These are phyloP conservation scores for Magnaporthales sp. DNA, from an alignment of 2,329 filamentous ascomycete genomes.

Conservation along the genomic window DNA sequence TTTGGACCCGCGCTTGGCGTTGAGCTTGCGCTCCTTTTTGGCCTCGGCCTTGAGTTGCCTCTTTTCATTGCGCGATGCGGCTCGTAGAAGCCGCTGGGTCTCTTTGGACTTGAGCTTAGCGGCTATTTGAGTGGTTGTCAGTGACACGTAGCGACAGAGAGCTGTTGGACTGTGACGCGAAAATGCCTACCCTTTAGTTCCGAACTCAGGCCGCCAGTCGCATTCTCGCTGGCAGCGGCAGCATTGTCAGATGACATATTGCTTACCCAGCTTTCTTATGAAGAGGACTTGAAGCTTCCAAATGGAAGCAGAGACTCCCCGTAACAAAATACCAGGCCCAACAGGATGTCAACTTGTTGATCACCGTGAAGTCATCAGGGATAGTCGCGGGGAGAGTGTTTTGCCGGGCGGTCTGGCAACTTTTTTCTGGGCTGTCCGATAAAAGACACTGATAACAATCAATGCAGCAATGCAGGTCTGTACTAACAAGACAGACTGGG, in stretches of 20 bases:
- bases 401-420: not conserved
- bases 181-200: not conserved
- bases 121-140: conserved; percentile 14
- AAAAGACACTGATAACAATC: not conserved
- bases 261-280: not conserved
- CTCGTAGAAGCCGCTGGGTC: conserved; percentile 16
- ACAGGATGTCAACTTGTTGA: too few relatives aligned
- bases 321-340: not conserved
- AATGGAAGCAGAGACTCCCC: not conserved
- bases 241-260: not conserved
- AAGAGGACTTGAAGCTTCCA: not conserved
- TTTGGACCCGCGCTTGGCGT: conserved; percentile 22
- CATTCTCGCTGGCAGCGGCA: too few relatives aligned
- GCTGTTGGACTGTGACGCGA: not conserved
- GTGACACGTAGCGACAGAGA: not conserved
- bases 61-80: conserved; percentile 26
- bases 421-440: not conserved
- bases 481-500: too few relatives aligned
- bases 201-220: too few relatives aligned
- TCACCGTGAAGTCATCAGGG: not conserved
- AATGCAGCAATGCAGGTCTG: too few relatives aligned
- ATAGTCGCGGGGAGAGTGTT: not conserved
- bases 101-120: conserved; percentile 18
- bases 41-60: conserved; percentile 24
- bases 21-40: conserved; percentile 28